Evolutionary conservation across 768 basidiomycete genomes (phyloP), one percentile per base, ranked within the genome.

Genomic region (Piloderma croceum): DNA sequence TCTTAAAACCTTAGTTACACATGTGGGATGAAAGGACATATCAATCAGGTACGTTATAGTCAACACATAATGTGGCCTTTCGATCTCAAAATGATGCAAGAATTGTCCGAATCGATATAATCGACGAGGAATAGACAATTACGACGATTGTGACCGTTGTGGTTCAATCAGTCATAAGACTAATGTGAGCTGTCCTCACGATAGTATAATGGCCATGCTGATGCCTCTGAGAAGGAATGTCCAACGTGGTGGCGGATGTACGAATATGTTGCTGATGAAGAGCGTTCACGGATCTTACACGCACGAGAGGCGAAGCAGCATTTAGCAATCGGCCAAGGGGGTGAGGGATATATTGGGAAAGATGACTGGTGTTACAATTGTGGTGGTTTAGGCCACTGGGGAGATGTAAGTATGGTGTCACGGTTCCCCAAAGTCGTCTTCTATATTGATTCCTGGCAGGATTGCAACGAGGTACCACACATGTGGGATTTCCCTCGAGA

Each of bases 361-460:
- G 84, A 86, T 52, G 68, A 77, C 49, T 90, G 83, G 83, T 90
- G 88, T 57, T 86, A 88, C 54, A 85, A 84, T 49, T 90, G 88
- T 48, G 88, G 83, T 31, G 64, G 63, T 21, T 59, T 59, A 37
- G 87, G 84, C 3, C 88, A 90, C 58, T 74, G 83, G 57, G 88
- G 88, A 34, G 88, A 90, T 51, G 87, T 89, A 52, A 61, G 82
- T 67, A 33, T 40, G n/a, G 15, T 12, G 20, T 36, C 20, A 13
- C 17, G 17, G 6, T 18, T 21, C 10, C 25, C 22, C 32, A 19
- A 18, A n/a, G 29, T 36, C 12, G 13, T 15, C 22, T 20, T 24
- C 11, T 15, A 39, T 12, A 20, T 34, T 11, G n/a, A 15, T 31
- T 39, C 41, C 13, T 10, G 46, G n/a, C 47, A 86, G 84, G 81